These are phyloP conservation scores for Citrus australasica DNA, from an alignment of 345 rosid species.

Conservation along the genomic window DNA sequence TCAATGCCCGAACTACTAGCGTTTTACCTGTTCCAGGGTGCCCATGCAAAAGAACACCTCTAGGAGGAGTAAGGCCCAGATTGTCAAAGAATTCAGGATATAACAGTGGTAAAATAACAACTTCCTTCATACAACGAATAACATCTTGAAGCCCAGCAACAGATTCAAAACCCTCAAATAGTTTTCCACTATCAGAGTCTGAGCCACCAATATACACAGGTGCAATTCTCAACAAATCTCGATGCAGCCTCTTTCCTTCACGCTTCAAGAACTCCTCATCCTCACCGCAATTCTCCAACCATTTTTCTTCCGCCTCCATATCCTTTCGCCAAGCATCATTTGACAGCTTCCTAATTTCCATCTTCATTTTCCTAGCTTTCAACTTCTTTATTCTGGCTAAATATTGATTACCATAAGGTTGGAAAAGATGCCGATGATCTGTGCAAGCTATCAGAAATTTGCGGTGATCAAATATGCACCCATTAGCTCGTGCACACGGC, in stretches of 20 bases:
- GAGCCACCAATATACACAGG: constrained; percentile 94
- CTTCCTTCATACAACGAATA: constrained; percentile 93
- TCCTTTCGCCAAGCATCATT: constrained; percentile 92
- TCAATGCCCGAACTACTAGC: constrained; percentile 88
- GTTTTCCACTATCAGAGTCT: constrained; percentile 49
- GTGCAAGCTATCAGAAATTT: constrained; percentile 99
- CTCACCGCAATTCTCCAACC: constrained; percentile 98
- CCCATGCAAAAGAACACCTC: constrained; percentile 97
- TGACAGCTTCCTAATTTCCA: constrained; percentile 69
- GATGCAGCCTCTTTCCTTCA: constrained; percentile 90
- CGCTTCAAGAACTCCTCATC: constrained; percentile 99
- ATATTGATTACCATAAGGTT: constrained; percentile 67
- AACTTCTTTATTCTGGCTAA: constrained; percentile 59
- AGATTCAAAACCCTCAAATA: constrained; percentile 91
- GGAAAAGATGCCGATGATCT: constrained; percentile 82
- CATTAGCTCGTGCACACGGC: constrained; percentile 96
- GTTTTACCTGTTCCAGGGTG: constrained; percentile 99
- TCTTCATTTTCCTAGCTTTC: constrained; percentile 76
- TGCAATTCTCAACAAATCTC: constrained; percentile 91
- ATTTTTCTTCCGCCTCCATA: constrained; percentile 94
- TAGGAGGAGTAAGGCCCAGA: constrained; percentile 89
- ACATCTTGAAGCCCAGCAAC: constrained; percentile 98
- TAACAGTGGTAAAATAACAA: constrained; percentile 84
- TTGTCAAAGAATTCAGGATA: constrained; percentile 94
- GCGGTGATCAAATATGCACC: constrained; percentile 95